Evolutionary conservation across 495 filamentous ascomycete genomes (phyloP), one percentile per base, ranked within the genome.

Genomic region (Penicillium longicatenatum): DNA sequence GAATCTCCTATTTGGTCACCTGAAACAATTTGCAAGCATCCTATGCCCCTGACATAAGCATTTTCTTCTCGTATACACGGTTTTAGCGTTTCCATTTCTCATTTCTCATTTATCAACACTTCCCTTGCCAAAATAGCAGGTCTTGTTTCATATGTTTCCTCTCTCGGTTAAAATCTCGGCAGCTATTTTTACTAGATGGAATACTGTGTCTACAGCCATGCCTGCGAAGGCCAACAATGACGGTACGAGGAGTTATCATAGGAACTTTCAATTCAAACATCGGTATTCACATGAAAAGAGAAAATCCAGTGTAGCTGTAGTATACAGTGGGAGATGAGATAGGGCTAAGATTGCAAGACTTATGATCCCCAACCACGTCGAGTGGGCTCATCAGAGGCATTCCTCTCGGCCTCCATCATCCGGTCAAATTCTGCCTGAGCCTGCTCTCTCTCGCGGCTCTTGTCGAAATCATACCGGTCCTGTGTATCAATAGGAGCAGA

Each of bases 391-490:
- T 67, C 68, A 21, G 66, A 56, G 8, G 54, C 50, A 31, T 72
- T 69, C 45, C 75, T 57, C 58, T 79, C 76, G 0, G 70, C 62
- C 2, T 79, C 76, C 26, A 79, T 58, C 61, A 79, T 57, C n/a
- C 64, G 62, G 52, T 79, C 71, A 41, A 79, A 79, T 3, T 75
- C 71, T 4, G 70, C 69, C 46, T 73, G 75, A 2, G 74, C 72
- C 26, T 68, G 64, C 29, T 78, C 68, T 47, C 64, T 65, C 44
- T 77, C 75, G 5, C 55, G 55, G 12, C 55, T 59, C 9, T 50
- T 43, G 11, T 61, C 61, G 16, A 41, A 52, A 4, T 67, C 56
- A 41, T 64, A 57, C 24, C 26, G 43, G 42, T 58, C 55, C 42
- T 51, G 60, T 5, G 55, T 51, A 39, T 22, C 44, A 29, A 45